These are phyloP conservation scores for Pichia sp. DNA, from an alignment of 1,139 yeast species.

Conservation along the genomic window DNA sequence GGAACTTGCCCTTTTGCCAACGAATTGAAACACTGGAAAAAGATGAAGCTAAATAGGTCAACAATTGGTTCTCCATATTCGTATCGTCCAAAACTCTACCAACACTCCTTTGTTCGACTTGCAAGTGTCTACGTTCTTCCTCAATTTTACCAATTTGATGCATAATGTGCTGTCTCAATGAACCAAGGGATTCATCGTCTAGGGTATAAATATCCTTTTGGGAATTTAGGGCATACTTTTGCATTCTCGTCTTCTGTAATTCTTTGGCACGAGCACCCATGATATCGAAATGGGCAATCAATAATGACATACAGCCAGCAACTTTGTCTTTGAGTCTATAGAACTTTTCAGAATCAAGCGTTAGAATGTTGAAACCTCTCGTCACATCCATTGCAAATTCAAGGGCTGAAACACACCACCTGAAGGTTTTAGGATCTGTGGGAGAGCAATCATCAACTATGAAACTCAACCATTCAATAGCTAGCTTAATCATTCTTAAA, in stretches of 20 bases:
- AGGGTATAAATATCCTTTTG: conserved; percentile 44
- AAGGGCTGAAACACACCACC: conserved; percentile 94
- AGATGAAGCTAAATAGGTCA: conserved; percentile 82
- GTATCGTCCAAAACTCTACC: conserved; percentile 89
- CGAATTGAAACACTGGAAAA: conserved; percentile 87
- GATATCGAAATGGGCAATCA: conserved; percentile 93
- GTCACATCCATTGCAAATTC: conserved; percentile 97
- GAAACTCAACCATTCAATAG: conserved; percentile 89
- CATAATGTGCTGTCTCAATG: conserved; percentile 57
- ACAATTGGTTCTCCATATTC: conserved; percentile 81
- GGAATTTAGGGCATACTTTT: conserved; percentile 43
- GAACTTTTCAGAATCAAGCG: conserved; percentile 75
- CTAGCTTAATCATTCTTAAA: conserved; percentile 65
- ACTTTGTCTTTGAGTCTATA: conserved; percentile 70
- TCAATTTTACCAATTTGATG: conserved; percentile 59
- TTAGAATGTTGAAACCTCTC: conserved; percentile 80
- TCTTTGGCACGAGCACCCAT: conserved; percentile 97
- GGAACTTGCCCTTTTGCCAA: conserved; percentile 93
- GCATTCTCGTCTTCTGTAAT: conserved; percentile 45
- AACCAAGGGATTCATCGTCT: conserved; percentile 58
- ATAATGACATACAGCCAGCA: conserved; percentile 89
- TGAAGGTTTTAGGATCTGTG: conserved; percentile 81
- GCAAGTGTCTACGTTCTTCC: conserved; percentile 46
- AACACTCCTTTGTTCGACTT: conserved; percentile 52
- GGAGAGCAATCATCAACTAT: conserved; percentile 94